Base-by-base conservation (phyloP, 768 basidiomycete genomes). In the Kwoniella bestiolae region DNA sequence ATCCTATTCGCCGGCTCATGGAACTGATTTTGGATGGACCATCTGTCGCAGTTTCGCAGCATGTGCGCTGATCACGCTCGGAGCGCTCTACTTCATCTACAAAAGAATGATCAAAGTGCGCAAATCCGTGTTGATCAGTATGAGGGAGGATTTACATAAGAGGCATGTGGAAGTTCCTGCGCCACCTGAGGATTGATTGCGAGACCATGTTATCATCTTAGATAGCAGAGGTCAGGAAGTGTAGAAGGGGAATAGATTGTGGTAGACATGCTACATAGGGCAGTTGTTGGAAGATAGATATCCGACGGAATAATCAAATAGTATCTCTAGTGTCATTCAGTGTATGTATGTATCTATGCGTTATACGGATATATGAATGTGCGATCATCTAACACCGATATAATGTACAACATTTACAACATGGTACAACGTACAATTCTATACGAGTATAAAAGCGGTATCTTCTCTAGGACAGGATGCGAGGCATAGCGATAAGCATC, bases 11-110 rank as follows among this genome's bases (percentile, higher is more conserved):
- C n/a, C n/a, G n/a, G n/a, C n/a, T 53, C 7, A 12, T 26, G 51
- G 21, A 12, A 21, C 46, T 47, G 46, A 23, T 6, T 23, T 23
- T 11, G 11, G 46, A 9, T 9, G 6, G 6, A 6, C 6, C 23
- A 16, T 51, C 5, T 56, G 21, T 12, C 23, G 26, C 56, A 73
- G 71, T 3, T 82, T 91, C 44, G 88, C 76, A 11, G 61, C 89
- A 38, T 91, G 91, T 0, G 78, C 87, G 26, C 38, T 91, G 21
- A 86, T 94, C 68, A 94, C 93, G 0, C 50, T 90, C 56, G 78
- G 82, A 26, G 90, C 67, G 12, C 50, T 75, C 16, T 74, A 68
- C 56, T 94, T 90, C 77, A 91, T 95, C 71, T 85, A 86, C 69
- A 84, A 80, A 57, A 76, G 87, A 79, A 91, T 95, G 86, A 86